These are phyloP conservation scores for Ceratobasidium sp. DNA, from an alignment of 1,284 basidiomycete species.

Conservation along the genomic window DNA sequence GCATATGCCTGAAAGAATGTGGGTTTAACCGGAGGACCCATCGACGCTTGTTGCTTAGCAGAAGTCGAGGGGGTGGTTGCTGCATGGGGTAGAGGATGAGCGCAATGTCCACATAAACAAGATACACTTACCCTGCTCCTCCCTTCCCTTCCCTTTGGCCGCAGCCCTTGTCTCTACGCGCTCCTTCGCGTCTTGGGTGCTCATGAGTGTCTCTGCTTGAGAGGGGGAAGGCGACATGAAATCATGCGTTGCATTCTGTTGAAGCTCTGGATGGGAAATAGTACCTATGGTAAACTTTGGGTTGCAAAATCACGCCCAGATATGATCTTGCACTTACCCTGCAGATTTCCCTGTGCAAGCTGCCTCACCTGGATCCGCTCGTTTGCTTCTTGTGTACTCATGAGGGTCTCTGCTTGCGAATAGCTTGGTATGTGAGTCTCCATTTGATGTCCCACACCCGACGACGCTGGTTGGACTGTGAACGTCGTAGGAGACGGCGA, in stretches of 20 bases:
- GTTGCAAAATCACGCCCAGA: background rate
- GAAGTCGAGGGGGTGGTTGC: background rate
- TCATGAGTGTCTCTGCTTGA: constrained; percentile 35
- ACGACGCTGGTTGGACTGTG: background rate
- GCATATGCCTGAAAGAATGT: background rate
- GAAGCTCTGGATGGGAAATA: background rate
- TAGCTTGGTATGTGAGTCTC: no score
- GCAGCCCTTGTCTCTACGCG: constrained; percentile 13
- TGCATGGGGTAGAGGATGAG: constrained; percentile 2
- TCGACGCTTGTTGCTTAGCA: background rate
- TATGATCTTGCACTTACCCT: constrained; percentile 8
- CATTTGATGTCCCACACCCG: no score
- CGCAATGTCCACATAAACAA: background rate
- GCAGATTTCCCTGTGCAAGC: constrained; percentile 7
- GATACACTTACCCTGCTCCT: constrained; percentile 1
- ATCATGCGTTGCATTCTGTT: background rate
- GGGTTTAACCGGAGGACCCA: constrained; percentile 29
- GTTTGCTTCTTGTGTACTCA: constrained; percentile 2
- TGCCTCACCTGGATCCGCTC: background rate
- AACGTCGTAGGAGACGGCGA: background rate
- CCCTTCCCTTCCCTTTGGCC: constrained; percentile 27
- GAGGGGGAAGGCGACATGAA: constrained; percentile 5
- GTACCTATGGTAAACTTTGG: background rate
- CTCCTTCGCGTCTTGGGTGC: constrained; percentile 35
- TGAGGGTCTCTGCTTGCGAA: background rate